phyloP scores from a whole-genome alignment of 441 rosid species.

The Gossypium gossypioides region DNA sequence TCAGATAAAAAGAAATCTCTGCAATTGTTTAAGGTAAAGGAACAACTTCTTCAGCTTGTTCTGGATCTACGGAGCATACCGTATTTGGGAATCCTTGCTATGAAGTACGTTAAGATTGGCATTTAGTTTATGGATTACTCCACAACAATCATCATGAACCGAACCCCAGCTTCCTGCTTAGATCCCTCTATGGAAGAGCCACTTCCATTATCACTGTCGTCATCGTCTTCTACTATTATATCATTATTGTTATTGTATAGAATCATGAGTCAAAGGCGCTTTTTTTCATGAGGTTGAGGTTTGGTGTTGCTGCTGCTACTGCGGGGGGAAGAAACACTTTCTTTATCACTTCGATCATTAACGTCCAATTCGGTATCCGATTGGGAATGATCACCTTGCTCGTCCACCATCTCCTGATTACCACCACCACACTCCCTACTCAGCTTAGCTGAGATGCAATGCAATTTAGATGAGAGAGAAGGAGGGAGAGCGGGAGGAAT shows the following conservation, averaged over 20 bases:
- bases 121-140: too few relatives aligned
- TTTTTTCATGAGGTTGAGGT: background rate
- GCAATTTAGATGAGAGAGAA: slow-evolving; percentile 22
- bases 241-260: too few relatives aligned
- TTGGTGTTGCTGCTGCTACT: background rate
- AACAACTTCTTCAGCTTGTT: too few relatives aligned
- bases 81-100: too few relatives aligned
- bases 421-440: background rate
- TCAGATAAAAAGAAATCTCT: too few relatives aligned
- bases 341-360: slow-evolving; percentile 2
- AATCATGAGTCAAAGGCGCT: background rate
- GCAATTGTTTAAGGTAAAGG: too few relatives aligned
- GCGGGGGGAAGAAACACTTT: slow-evolving; percentile 3
- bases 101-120: too few relatives aligned
- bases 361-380: background rate
- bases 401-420: background rate
- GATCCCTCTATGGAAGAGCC: background rate
- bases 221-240: background rate
- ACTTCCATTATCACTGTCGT: background rate
- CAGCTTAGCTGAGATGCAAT: slow-evolving; percentile 19
- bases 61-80: too few relatives aligned
- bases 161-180: background rate
- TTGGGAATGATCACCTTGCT: slow-evolving; percentile 2
- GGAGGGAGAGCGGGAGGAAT: slow-evolving; percentile 26
- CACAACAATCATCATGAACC: background rate